Base-by-base conservation (phyloP, 1,139 yeast genomes). In the Geotrichum carabidarum region DNA sequence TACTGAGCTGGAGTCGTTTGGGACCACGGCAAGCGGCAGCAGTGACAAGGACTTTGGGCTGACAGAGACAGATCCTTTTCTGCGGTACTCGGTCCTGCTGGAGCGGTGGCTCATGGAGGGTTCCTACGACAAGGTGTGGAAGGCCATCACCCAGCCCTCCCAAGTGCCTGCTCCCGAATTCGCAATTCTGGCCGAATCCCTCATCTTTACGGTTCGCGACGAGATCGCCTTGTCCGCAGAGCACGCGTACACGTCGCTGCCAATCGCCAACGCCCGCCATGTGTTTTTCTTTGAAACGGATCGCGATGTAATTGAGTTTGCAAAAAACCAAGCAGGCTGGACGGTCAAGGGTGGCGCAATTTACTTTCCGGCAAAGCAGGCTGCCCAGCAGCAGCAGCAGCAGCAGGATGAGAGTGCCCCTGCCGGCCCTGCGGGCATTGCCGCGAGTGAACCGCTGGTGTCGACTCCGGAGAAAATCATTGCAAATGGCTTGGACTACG, bases 61-160 rank as follows among this genome's bases (percentile, higher is more conserved):
- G 6, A 53, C 50, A 11, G 88, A 83, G 60, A 72, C 73, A 40
- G 87, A 83, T 63, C 70, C 72, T 57, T 81, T 74, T 68, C 76
- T 93, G 62, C 80, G 82, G 54, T 90, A 90, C 69, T 98, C 99
- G 31, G 83, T 93, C 57, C 82, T 83, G 63, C 81, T 93, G 62
- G 99, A 93, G 70, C 85, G 89, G 63, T 88, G 95, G 83, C 80
- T 93, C 62, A 90, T 93, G 87, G 99, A 93, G 70, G 99, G 99
- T 47, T 86, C 93, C 61, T 93, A 91, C 71, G 94, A 89, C 69
- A 88, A 88, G 72, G 93, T 93, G 54, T 87, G 95, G 87, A 84
- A 83, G 63, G 79, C 88, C 54, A 80, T 84, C 73, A 75, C 76
- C 5, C 72, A 72, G 58, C 59, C 66, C 51, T 62, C 71, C 48